Evolutionary conservation across 1,284 basidiomycete genomes (phyloP).

Genomic region (Irpex sp.): DNA sequence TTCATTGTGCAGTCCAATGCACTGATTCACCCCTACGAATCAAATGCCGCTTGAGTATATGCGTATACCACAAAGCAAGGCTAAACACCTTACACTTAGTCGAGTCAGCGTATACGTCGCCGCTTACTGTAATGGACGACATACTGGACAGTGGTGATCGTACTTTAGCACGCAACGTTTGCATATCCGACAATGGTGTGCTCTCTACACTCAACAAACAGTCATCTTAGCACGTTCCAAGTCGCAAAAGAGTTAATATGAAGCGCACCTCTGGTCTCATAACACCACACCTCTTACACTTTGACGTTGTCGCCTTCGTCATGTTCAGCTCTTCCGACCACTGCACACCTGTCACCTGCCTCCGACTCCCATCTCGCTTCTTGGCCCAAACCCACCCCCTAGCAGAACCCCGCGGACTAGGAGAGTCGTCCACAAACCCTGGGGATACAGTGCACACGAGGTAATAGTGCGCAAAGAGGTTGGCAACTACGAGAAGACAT

Average conservation of each 20-base stretch:
- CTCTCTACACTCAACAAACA: conserved; percentile 52
- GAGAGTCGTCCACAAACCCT: conserved; percentile 62
- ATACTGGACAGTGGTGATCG: conserved; percentile 92
- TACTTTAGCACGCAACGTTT: conserved; percentile 91
- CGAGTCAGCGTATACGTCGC: conserved; percentile 1
- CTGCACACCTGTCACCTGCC: conserved; percentile 31
- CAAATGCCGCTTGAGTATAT: background rate
- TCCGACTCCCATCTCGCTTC: conserved; percentile 22
- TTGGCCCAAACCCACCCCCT: conserved; percentile 53
- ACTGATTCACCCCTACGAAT: conserved; percentile 91
- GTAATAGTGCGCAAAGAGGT: conserved; percentile 82
- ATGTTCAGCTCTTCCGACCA: conserved; percentile 41
- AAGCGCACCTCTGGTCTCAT: conserved; percentile 79
- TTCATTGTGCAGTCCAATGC: conserved; percentile 94
- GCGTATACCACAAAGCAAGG: conserved; percentile 8
- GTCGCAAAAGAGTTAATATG: background rate
- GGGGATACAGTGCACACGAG: conserved; percentile 77
- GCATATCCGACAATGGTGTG: conserved; percentile 95
- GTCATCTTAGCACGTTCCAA: background rate
- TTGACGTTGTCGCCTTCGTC: conserved; percentile 49
- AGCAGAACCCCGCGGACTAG: conserved; percentile 34
- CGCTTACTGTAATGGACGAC: conserved; percentile 21
- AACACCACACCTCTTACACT: conserved; percentile 67
- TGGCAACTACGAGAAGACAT: conserved; percentile 73
- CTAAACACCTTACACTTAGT: conserved; percentile 39